phyloP scores from a whole-genome alignment of 306 rosid species.

The Glycyrrhiza uralensis region DNA sequence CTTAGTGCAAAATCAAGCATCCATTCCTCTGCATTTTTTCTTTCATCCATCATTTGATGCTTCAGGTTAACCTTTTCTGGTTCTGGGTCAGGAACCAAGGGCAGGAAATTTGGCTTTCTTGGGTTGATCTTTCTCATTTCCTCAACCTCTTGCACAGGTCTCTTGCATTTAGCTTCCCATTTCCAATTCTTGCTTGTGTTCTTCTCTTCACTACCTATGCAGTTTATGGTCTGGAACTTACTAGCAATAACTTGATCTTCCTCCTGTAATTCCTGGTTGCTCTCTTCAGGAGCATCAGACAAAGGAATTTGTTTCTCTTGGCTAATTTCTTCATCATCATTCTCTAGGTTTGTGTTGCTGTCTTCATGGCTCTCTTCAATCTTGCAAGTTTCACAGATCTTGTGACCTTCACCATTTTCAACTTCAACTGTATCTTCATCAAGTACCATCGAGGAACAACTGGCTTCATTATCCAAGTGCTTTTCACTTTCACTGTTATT shows the following conservation, averaged over 20 bases:
- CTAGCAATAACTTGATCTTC: constrained; percentile 14
- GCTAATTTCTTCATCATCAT: background rate
- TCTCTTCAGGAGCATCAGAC: constrained; percentile 14
- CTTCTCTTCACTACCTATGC: constrained; percentile 23
- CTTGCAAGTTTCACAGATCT: background rate
- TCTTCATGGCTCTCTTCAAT: constrained; percentile 19
- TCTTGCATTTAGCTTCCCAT: constrained; percentile 39
- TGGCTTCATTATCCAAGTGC: constrained; percentile 11
- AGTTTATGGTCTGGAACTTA: background rate
- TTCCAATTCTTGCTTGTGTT: constrained; percentile 30
- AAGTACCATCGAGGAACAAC: background rate
- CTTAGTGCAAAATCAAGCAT: constrained; percentile 84
- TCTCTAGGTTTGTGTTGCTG: constrained; percentile 11
- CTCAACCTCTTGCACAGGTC: constrained; percentile 39
- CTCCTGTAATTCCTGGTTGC: constrained; percentile 10
- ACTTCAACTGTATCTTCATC: constrained; percentile 20
- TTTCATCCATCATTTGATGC: constrained; percentile 69
- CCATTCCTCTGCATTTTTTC: constrained; percentile 81
- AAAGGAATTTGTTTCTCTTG: constrained; percentile 3
- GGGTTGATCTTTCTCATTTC: constrained; percentile 52
- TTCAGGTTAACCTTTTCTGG: constrained; percentile 62
- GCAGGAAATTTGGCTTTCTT: constrained; percentile 60
- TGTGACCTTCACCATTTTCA: constrained; percentile 18
- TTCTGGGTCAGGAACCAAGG: constrained; percentile 51
- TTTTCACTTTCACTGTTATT: constrained; percentile 29